phyloP scores from a whole-genome alignment of 495 filamentous ascomycete species.

The Corynascus novoguineensis region DNA sequence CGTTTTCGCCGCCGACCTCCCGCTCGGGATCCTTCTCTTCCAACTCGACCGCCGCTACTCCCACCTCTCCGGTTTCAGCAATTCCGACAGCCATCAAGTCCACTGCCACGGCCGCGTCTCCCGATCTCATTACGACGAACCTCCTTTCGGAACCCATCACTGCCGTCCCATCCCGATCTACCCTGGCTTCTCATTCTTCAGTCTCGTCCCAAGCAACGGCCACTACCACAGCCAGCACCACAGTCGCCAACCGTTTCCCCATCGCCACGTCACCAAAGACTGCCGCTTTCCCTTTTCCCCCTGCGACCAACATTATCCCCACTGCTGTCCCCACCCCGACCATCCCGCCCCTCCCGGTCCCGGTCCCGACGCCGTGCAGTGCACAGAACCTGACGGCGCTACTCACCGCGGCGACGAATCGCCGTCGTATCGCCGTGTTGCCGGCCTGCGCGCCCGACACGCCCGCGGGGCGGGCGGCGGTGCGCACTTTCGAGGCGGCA shows the following conservation, averaged over 20 bases:
- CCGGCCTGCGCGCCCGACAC: conserved; percentile 21
- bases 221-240: neutral
- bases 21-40: conserved; percentile 10
- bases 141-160: neutral
- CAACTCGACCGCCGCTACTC: neutral
- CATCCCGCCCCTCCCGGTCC: neutral
- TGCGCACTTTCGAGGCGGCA: conserved; percentile 15
- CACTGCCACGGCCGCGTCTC: neutral
- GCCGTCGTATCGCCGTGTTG: conserved; percentile 19
- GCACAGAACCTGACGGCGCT: conserved; percentile 16
- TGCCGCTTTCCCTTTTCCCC: no score
- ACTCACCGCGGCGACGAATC: conserved; percentile 14
- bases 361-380: conserved; percentile 14
- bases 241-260: neutral
- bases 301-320: no score
- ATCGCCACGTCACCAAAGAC: no score
- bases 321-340: neutral
- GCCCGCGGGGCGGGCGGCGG: conserved; percentile 14
- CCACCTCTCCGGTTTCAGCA: no score
- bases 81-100: neutral
- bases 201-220: no score
- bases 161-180: neutral
- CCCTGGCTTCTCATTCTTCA: neutral
- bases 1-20: conserved; percentile 3
- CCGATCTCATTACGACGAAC: no score